Base-by-base conservation (phyloP, 1,139 yeast genomes). In the Yamadazyma dushanensis region DNA sequence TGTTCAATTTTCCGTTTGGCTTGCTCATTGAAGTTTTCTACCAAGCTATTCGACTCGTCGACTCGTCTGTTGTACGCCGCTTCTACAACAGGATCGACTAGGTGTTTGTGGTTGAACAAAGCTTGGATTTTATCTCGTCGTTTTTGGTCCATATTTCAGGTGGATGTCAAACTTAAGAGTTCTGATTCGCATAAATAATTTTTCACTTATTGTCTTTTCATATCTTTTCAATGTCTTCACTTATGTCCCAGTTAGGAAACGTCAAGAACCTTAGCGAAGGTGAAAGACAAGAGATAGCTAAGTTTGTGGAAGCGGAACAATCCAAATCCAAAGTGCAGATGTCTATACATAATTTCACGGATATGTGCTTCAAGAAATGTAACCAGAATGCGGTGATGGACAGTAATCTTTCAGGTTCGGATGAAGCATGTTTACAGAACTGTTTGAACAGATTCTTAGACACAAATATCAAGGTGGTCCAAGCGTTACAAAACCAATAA, bases 291-390 rank as follows among this genome's bases (percentile, higher is more conserved):
- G 95, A 88, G 47, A 79, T 89, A 37, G 70, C 81, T 57, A 71
- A 74, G 44, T 89, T 87, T 66, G 69, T 89, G 36, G 95, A 88
- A 55, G 66, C 83, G 9, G 96, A 90, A 63, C 83, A 85, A 56
- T 78, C 95, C 45, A 87, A 86, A 64, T 82, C 95, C 38, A 87
- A 88, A 65, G 88, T 90, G 19, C 96, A 88, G 65, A 73, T 79
- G 71, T 78, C 94, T 24, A 83, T 88, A 44, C 95, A 88, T 58
- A 78, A 74, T 55, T 88, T 87, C 70, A 89, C 96, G 26, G 90
- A 88, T 56, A 73, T 83, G 73, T 90, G 97, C 60, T 90, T 88
- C 71, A 85, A 83, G 59, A 85, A 86, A 64, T 90, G 97, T 59
- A 74, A 88, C 41, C 66, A 75, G 32, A 56, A 62, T 43, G 56